Percentiles rank a stretch among this genome's conserved stretches.
phyloP scores from a whole-genome alignment of 805 yeast species.

The Komagataella phaffii region DNA sequence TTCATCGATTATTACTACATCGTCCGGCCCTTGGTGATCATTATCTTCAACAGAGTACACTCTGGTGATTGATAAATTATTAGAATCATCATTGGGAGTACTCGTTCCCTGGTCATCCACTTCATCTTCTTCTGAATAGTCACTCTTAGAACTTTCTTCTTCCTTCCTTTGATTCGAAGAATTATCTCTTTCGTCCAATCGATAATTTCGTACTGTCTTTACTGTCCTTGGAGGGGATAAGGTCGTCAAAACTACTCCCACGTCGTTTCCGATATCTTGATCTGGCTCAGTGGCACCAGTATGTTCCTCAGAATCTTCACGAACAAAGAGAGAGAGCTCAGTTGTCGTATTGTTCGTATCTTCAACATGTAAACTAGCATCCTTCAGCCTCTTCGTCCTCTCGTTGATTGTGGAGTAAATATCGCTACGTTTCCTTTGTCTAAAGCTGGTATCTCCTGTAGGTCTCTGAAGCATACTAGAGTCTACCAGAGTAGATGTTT shows the following conservation, averaged over 20 bases:
- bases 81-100: not conserved
- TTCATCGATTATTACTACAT: not conserved
- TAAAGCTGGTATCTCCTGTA: not conserved
- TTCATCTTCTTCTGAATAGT: not conserved
- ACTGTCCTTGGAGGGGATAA: not conserved
- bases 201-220: not conserved
- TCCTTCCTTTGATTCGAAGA: not conserved
- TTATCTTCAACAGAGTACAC: not conserved
- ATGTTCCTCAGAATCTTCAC: not conserved
- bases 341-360: not conserved
- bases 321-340: not conserved
- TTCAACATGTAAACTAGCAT: not conserved
- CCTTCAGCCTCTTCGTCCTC: not conserved
- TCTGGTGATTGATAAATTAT: not conserved
- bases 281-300: not conserved
- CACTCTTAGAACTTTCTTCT: slow-evolving; percentile 4
- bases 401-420: not conserved
- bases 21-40: slow-evolving; percentile 2
- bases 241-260: not conserved
- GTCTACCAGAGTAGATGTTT: slow-evolving; percentile 12
- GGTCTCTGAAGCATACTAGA: not conserved
- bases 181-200: not conserved
- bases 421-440: slow-evolving; percentile 1
- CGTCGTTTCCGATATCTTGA: not conserved
- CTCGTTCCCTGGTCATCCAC: not conserved